Base-by-base conservation (phyloP, 306 rosid genomes). In the Corylus americana region DNA sequence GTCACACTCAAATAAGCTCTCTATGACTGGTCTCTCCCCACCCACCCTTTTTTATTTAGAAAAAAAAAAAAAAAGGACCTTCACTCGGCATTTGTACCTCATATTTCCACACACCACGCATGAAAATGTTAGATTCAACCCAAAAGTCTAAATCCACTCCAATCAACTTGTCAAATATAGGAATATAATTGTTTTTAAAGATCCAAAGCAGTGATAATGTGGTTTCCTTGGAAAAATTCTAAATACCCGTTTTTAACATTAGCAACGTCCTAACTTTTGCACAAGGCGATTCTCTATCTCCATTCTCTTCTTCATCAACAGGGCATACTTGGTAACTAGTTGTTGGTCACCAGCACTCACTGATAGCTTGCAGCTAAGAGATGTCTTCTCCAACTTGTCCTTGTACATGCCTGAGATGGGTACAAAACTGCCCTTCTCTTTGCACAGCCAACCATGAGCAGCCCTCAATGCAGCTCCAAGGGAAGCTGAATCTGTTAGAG, bases 381-480 rank as follows among this genome's bases (percentile, higher is more conserved):
- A 93, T 0, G 98, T 83, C 82, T 87, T 80, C 78, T 85, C 93
- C 74, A 84, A 55, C 88, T 86, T 91, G 82, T 88, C 88, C 86
- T 83, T 82, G 77, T 93, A 95, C 88, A 95, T 74, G 53, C 47
- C 29, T 11, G 92, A 85, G 76, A 92, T 90, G 8, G 97, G 93
- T 74, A 95, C 75, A 78, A 88, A 91, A 62, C 87, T 70, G 3
- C 98, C 98, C 80, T 88, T 82, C 54, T 85, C 76, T 75, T 64
- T 78, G 91, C 99, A 95, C 1, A 90, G 78, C 97, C 93, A 95
- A 7, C 99, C 99, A 83, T 95, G 99, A 17, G 99, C 97, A 44
- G 97, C 99, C 83, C 99, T 91, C 87, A 93, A 53, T 4, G 99
- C 98, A 71, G 97, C 99, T 86, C 99, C 99, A 12, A 95, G 89